phyloP scores from a whole-genome alignment of 495 filamentous ascomycete species.

The Penicillium robsamsonii region DNA sequence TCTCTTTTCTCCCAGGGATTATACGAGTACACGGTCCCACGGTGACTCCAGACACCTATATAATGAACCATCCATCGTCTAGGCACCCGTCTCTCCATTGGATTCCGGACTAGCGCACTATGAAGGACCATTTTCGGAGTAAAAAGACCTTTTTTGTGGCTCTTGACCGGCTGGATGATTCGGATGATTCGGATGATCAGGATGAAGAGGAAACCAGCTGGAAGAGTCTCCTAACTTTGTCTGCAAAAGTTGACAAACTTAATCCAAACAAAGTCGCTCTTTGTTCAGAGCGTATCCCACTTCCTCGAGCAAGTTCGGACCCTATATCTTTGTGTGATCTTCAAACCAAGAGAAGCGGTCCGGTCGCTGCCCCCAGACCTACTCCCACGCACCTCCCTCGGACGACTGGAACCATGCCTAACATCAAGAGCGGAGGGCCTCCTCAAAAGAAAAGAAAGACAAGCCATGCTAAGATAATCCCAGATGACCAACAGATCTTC shows the following conservation, averaged over 20 bases:
- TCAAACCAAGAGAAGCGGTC: neutral
- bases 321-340: slow-evolving; percentile 11
- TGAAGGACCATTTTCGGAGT: slow-evolving; percentile 20
- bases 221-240: slow-evolving; percentile 10
- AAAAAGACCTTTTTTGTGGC: slow-evolving; percentile 47
- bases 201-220: slow-evolving; percentile 18
- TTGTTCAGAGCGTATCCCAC: neutral
- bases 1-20: neutral
- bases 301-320: slow-evolving; percentile 18
- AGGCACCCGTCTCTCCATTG: slow-evolving; percentile 5
- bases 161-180: slow-evolving; percentile 46
- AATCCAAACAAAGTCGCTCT: neutral
- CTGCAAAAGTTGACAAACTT: slow-evolving; percentile 1
- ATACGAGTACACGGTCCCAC: neutral
- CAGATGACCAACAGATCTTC: slow-evolving; percentile 65
- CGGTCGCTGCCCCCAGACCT: neutral
- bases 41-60: slow-evolving; percentile 11
- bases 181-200: slow-evolving; percentile 40
- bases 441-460: slow-evolving; percentile 29
- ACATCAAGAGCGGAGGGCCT: slow-evolving; percentile 12
- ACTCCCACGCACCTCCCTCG: slow-evolving; percentile 10
- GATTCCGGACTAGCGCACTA: slow-evolving; percentile 22
- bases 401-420: slow-evolving; percentile 24
- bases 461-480: slow-evolving; percentile 40
- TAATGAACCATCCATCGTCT: slow-evolving; percentile 1